Base-by-base conservation (phyloP, 371 early-diverging fungal genomes). In the Rhizopus arrhizus region DNA sequence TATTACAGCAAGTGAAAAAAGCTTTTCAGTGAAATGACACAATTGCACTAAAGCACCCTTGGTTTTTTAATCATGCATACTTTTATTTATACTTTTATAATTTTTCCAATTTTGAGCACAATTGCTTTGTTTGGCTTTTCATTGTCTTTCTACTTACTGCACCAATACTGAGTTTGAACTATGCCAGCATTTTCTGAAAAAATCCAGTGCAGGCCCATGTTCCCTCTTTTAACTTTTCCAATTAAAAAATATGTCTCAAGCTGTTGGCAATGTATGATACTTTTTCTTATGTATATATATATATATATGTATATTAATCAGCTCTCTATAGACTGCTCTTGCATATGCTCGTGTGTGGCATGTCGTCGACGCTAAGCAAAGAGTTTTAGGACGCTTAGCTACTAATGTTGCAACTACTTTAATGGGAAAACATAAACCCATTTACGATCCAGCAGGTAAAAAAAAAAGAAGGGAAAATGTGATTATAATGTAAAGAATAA, bases 371-470 rank as follows among this genome's bases (percentile, higher is more conserved):
- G 95, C 95, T 13, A 87, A 88, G 61, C 93, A 92, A 57, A 87
- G 94, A 74, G 82, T 91, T 15, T 85, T 98, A 40, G 98, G 98
- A 15, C 87, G 90, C 48, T 82, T 98, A 72, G 89, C 96, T 8
- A 86, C 91, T 38, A 81, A 89, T 42, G 90, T 97, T 56, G 91
- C 94, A 56, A 89, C 91, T n/a, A 93, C 95, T 6, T 88, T 98
- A 49, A 90, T 95, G 85, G 99, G 99, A 50, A 96, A 98, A 74
- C 94, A 97, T 77, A 97, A 97, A 85, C 98, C 98, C 22, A 93
- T 92, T 53, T 96, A 86, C 68, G 87, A 95, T 71, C 96, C 95
- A 42, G 93, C 95, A 42, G 82, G 94, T 95, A 85, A 64, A 69
- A 51, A 16, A 3, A 58, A 11, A 45, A 48, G 4, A n/a, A 59